Evolutionary conservation across 2,329 filamentous ascomycete genomes (phyloP).

Genomic region (Didymella sp.): DNA sequence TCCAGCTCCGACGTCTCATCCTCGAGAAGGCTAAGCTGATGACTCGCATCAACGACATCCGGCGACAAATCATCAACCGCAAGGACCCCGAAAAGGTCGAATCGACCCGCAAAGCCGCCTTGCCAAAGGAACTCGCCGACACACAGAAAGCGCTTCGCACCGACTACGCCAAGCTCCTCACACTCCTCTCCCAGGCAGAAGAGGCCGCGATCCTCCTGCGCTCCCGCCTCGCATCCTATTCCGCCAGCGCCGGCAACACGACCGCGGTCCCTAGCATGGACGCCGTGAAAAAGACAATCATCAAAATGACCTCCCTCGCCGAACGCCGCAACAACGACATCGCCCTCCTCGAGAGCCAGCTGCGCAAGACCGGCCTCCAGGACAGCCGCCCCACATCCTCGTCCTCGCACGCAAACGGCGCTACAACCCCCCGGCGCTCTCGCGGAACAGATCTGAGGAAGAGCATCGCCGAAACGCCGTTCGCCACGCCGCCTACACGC

Average conservation of each 20-base stretch:
- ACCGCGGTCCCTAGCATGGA: constrained; percentile 79
- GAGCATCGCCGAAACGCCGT: constrained; percentile 37
- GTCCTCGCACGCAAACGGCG: constrained; percentile 22
- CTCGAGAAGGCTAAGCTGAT: constrained; percentile 72
- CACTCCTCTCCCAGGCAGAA: constrained; percentile 78
- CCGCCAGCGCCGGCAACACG: constrained; percentile 56
- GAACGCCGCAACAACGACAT: constrained; percentile 91
- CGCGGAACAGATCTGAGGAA: constrained; percentile 25
- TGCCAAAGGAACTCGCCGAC: constrained; percentile 83
- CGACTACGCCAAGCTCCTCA: constrained; percentile 76
- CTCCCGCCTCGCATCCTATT: constrained; percentile 71
- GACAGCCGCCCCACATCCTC: constrained; percentile 37
- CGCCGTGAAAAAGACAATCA: constrained; percentile 87
- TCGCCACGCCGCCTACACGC: constrained; percentile 48
- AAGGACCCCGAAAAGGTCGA: constrained; percentile 72
- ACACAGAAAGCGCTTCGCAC: constrained; percentile 85
- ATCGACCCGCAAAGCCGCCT: constrained; percentile 71
- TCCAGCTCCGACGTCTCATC: constrained; percentile 70
- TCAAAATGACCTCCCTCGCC: constrained; percentile 90
- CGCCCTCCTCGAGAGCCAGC: constrained; percentile 85
- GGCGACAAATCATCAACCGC: constrained; percentile 73
- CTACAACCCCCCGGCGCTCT: constrained; percentile 30
- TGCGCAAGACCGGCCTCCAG: constrained; percentile 68
- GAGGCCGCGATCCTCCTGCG: constrained; percentile 80
- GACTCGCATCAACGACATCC: constrained; percentile 78